Conservation (phyloP, 164 flowering plant genomes). For the Stephania japonica region DNA sequence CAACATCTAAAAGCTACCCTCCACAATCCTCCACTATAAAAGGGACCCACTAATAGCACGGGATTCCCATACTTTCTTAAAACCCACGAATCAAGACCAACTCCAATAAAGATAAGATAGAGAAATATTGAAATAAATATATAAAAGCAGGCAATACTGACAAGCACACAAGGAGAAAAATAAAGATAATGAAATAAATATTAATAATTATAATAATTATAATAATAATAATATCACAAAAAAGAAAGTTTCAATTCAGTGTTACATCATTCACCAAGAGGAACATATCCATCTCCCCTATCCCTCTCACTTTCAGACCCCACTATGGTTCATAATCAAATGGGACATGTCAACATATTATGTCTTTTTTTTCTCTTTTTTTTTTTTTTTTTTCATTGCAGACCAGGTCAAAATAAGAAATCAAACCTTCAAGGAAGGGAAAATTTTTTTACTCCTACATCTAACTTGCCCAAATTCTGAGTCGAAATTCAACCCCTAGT, state of each 20-base stretch:
- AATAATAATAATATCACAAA: conserved; percentile 8
- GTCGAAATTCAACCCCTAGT: neutral
- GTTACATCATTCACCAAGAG: conserved; percentile 12
- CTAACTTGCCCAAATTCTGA: neutral
- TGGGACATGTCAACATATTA: conserved; percentile 1
- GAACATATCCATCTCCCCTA: neutral
- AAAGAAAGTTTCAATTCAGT: conserved; percentile 9
- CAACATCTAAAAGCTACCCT: neutral
- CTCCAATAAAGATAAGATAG: conserved; percentile 2
- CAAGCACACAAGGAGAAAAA: neutral
- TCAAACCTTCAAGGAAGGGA: neutral
- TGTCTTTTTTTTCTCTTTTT: too few species aligned
- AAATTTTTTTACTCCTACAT: neutral
- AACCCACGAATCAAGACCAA: conserved; percentile 5
- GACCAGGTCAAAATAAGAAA: conserved; percentile 1
- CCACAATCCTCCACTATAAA: neutral
- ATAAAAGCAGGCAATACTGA: neutral
- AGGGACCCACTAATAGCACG: neutral
- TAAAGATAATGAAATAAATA: conserved; percentile 7
- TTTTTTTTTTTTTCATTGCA: neutral
- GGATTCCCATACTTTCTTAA: conserved; percentile 5
- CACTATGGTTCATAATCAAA: neutral
- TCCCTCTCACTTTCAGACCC: neutral
- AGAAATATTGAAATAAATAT: neutral
- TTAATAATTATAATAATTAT: conserved; percentile 12